phyloP scores from a whole-genome alignment of 2,329 filamentous ascomycete genomes.

The Ceratocystis huliohia region DNA sequence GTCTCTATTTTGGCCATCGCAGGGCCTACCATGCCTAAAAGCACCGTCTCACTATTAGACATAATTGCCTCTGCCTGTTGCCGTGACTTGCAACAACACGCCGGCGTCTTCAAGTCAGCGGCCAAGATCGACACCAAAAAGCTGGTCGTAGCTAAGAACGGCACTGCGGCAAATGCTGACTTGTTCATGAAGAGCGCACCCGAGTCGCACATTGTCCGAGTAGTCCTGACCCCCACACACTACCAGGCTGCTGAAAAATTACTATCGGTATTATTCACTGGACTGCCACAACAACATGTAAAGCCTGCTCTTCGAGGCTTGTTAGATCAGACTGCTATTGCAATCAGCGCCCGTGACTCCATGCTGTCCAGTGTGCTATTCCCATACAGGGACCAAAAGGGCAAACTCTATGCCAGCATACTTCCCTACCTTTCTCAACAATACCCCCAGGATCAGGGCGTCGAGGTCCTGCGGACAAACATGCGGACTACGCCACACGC shows the following conservation, averaged over 20 bases:
- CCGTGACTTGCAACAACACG: conserved; percentile 52
- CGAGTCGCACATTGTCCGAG: conserved; percentile 13
- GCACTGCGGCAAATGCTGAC: conserved; percentile 51
- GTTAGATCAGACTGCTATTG: conserved; percentile 68
- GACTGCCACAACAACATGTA: conserved; percentile 52
- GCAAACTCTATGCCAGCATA: conserved; percentile 57
- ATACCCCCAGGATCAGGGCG: conserved; percentile 47
- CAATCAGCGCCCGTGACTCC: conserved; percentile 54
- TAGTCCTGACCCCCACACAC: conserved; percentile 35
- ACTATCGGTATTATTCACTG: conserved; percentile 48
- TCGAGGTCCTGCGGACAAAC: conserved; percentile 58
- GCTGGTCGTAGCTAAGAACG: conserved; percentile 27
- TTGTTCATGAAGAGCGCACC: conserved; percentile 45
- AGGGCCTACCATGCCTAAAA: conserved; percentile 55
- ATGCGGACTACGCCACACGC: conserved; percentile 33
- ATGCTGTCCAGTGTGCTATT: conserved; percentile 76
- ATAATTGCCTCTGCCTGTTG: conserved; percentile 56
- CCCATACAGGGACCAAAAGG: conserved; percentile 52
- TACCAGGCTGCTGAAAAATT: conserved; percentile 46
- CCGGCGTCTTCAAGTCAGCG: conserved; percentile 29
- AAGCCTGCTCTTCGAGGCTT: conserved; percentile 60
- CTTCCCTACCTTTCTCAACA: conserved; percentile 63
- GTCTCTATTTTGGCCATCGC: conserved; percentile 44
- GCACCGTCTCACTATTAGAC: conserved; percentile 49
- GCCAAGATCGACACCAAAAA: conserved; percentile 27